phyloP scores from a whole-genome alignment of 2,329 filamentous ascomycete genomes.

The Trichoderma hamatum region DNA sequence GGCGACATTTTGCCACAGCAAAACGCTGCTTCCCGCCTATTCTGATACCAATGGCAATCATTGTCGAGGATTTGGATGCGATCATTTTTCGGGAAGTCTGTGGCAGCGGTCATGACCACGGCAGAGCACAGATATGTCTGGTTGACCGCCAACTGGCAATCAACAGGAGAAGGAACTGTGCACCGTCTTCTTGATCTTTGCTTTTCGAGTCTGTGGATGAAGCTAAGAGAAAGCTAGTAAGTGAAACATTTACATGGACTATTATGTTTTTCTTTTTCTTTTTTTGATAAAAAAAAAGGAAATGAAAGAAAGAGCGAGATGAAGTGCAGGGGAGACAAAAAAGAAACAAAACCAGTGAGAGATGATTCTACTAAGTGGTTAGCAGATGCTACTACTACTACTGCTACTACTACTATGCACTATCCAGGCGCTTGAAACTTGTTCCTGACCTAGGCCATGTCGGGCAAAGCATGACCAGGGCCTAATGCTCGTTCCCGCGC shows the following conservation, averaged over 20 bases:
- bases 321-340: neutral
- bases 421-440: neutral
- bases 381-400: too few relatives aligned
- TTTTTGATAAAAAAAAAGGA: slow-evolving; percentile 5
- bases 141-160: neutral
- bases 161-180: neutral
- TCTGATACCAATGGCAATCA: neutral
- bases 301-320: neutral
- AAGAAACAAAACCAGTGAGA: neutral
- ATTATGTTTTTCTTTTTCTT: neutral
- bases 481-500: neutral
- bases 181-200: neutral
- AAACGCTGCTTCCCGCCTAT: neutral
- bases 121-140: neutral
- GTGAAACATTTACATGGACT: neutral
- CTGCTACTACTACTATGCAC: too few relatives aligned
- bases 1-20: neutral
- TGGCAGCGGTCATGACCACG: too few relatives aligned
- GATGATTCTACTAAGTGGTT: neutral
- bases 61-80: neutral
- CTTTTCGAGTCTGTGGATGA: neutral
- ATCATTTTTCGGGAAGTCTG: neutral
- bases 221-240: neutral
- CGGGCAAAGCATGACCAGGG: neutral
- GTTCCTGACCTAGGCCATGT: neutral